Evolutionary conservation across 768 basidiomycete species (phyloP).

Genomic region (Phlebiopsis flavidoalba): DNA sequence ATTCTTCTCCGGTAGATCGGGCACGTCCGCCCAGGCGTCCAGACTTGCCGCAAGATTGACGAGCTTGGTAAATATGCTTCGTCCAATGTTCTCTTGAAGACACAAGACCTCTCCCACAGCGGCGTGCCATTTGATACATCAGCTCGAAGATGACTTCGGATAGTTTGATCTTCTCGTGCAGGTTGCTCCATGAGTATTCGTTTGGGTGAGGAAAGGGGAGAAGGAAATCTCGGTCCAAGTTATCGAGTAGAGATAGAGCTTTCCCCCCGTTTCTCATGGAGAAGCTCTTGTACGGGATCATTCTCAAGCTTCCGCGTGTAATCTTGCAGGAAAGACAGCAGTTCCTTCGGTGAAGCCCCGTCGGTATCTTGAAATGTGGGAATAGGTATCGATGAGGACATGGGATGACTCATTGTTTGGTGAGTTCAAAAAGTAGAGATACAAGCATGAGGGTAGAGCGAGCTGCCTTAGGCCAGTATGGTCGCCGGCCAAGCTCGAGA

Average conservation of each 20-base stretch:
- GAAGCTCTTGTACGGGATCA: constrained; percentile 11
- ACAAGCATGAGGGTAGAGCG: not conserved
- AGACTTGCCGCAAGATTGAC: not conserved
- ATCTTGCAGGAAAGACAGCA: constrained; percentile 7
- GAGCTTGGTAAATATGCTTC: not conserved
- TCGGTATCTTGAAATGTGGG: constrained; percentile 18
- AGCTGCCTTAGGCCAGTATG: not conserved
- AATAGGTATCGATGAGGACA: constrained; percentile 11
- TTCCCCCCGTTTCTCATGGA: not conserved
- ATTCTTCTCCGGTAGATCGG: not conserved
- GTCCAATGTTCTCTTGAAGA: not conserved
- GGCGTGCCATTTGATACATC: not conserved
- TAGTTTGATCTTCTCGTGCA: not conserved
- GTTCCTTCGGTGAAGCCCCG: not conserved
- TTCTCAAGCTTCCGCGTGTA: not conserved
- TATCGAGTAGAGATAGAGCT: not conserved
- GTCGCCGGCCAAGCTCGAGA: not conserved
- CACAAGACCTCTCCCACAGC: not conserved
- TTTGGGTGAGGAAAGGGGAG: not conserved
- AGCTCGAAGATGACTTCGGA: constrained; percentile 2
- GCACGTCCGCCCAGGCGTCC: not conserved
- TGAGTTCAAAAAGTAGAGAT: not conserved
- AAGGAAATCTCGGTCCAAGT: not conserved
- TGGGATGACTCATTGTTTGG: not conserved
- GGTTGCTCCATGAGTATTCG: not conserved